Evolutionary conservation across 2,329 filamentous ascomycete species (phyloP), one percentile per base, ranked within the genome.

Genomic region (Trichoderma lentiforme): DNA sequence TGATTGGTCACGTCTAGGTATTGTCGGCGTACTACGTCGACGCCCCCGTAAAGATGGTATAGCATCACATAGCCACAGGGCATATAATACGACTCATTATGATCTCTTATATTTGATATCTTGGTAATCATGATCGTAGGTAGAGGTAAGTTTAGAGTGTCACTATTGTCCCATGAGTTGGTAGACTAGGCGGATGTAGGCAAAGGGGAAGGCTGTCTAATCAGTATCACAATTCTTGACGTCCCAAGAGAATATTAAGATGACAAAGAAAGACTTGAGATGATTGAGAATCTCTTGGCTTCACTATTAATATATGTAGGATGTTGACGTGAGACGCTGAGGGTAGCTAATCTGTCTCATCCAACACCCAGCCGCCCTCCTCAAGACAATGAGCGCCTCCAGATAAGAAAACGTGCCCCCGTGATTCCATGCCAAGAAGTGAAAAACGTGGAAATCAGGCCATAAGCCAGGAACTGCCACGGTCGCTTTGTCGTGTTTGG

Each of bases 361-460:
- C 47, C 47, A 6, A 9, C 3, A 9, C 18, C 15, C 15, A n/a
- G 18, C 39, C 39, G 15, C 39, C 43, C 8, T 21, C 43, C 43
- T 21, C 43, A 51, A 18, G 15, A 51, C 43, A 51, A 51, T 51
- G 43, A 9, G 8, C 47, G 21, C 47, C 47, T 53, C 47, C 5
- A 24, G 47, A 53, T 53, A 53, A 24, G 11, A 24, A 53, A 14
- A 1, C 11, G 7, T 53, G n/a, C 47, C n/a, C 47, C 47, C 47
- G 47, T 53, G 21, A 53, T 53, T 53, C 21, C 5, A 24, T 14
- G 47, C 47, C 47, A 53, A 53, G 47, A 53, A 0, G 0, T 26
- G 72, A 2, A 78, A 73, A 39, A 75, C 62, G 14, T 71, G 72
- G 66, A 79, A 80, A 76, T 76, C 79, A 8, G 30, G 21, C 43